Conservation (phyloP, 495 filamentous ascomycete genomes). For the Daldinia loculata region DNA sequence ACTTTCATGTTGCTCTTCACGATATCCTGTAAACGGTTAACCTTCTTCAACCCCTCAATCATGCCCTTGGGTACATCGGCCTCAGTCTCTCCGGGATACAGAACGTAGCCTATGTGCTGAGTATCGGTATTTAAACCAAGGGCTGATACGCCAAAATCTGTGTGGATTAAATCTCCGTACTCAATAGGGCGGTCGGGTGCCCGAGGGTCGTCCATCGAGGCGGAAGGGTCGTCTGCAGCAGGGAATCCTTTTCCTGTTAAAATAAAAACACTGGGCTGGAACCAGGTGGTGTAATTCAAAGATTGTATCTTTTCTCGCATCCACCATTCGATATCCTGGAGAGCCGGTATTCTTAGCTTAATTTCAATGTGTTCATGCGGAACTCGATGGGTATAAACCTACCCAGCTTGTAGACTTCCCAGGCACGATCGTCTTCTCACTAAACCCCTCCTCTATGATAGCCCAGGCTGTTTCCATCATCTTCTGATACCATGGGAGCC, state of each 20-base stretch:
- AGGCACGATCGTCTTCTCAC: conserved; percentile 53
- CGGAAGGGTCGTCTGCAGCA: conserved; percentile 20
- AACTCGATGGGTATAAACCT: conserved; percentile 6
- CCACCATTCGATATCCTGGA: conserved; percentile 60
- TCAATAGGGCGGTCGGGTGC: conserved; percentile 45
- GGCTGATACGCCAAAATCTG: conserved; percentile 58
- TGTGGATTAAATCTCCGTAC: conserved; percentile 56
- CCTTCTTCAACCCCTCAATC: conserved; percentile 52
- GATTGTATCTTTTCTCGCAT: conserved; percentile 55
- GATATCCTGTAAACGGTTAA: conserved; percentile 57
- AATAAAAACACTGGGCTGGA: conserved; percentile 55
- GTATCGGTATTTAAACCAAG: conserved; percentile 60
- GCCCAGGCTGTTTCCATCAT: conserved; percentile 60
- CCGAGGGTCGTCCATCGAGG: conserved; percentile 18
- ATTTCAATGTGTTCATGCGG: neutral
- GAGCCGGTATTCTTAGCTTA: conserved; percentile 5
- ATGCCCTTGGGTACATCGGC: conserved; percentile 50
- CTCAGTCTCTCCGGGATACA: conserved; percentile 53
- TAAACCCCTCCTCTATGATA: conserved; percentile 57
- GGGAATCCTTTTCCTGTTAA: conserved; percentile 41
- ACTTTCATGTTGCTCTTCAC: conserved; percentile 53
- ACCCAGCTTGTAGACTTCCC: conserved; percentile 54
- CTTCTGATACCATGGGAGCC: conserved; percentile 52
- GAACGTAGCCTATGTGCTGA: conserved; percentile 59
- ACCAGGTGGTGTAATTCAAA: conserved; percentile 61